phyloP scores from a whole-genome alignment of 306 rosid genomes.

The Cicer cuneatum region DNA sequence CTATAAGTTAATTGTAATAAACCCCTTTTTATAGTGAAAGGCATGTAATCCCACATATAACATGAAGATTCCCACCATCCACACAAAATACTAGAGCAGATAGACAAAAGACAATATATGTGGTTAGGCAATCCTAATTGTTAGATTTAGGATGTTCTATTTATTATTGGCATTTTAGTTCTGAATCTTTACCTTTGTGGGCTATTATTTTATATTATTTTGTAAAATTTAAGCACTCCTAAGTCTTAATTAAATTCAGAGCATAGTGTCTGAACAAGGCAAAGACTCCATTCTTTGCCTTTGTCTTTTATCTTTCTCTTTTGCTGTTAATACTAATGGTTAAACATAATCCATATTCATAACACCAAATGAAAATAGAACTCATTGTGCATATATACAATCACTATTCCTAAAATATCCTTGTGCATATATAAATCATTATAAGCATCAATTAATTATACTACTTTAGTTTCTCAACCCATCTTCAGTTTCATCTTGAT shows the following conservation, averaged over 20 bases:
- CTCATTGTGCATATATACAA: too few species aligned
- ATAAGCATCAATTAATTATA: constrained; percentile 19
- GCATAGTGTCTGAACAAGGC: not conserved
- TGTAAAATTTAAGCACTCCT: not conserved
- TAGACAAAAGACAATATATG: not conserved
- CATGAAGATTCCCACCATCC: not conserved
- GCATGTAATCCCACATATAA: not conserved
- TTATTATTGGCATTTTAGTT: constrained; percentile 2
- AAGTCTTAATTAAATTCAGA: constrained; percentile 15
- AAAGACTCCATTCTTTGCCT: constrained; percentile 10
- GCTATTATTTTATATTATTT: constrained; percentile 10
- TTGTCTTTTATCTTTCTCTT: constrained; percentile 1
- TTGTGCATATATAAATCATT: not conserved
- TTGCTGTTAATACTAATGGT: not conserved
- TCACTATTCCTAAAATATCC: constrained; percentile 8
- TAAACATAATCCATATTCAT: too few species aligned
- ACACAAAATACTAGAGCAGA: constrained; percentile 10
- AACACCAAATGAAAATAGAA: too few species aligned
- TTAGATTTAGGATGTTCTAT: not conserved
- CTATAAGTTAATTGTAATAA: constrained; percentile 21
- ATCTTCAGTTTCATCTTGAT: constrained; percentile 24
- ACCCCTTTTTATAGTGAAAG: constrained; percentile 12
- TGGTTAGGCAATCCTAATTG: constrained; percentile 26
- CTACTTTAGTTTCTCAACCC: constrained; percentile 11
- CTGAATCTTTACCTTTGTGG: not conserved